Evolutionary conservation across 2,329 filamentous ascomycete species (phyloP).

Genomic region (Ophiostoma sp.): DNA sequence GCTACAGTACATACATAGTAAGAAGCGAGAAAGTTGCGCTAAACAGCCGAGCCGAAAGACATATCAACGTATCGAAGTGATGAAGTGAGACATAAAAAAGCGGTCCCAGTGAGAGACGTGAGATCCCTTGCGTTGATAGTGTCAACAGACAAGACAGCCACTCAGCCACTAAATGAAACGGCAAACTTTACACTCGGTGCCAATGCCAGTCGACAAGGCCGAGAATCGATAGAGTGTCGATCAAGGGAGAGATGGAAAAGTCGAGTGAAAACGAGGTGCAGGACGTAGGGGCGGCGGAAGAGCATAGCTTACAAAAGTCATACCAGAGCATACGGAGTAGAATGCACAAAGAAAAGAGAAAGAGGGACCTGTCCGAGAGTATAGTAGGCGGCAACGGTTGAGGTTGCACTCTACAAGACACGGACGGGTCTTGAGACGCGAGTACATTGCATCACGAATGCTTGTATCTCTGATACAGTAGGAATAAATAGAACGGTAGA

Average conservation of each 20-base stretch:
- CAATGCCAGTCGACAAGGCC: neutral
- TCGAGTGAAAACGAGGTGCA: neutral
- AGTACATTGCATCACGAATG: conserved; percentile 1
- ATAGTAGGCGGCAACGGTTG: neutral
- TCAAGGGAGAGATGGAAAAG: conserved; percentile 3
- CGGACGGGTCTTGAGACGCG: conserved; percentile 3
- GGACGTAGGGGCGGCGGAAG: neutral
- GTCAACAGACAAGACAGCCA: neutral
- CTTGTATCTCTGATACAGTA: neutral
- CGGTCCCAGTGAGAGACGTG: neutral
- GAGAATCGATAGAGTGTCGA: conserved; percentile 4
- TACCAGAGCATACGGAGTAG: neutral
- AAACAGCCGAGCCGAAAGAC: conserved; percentile 1
- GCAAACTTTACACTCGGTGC: neutral
- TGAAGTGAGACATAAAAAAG: conserved; percentile 8
- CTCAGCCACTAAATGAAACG: neutral
- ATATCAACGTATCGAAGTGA: neutral
- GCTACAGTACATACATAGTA: neutral
- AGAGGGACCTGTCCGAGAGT: neutral
- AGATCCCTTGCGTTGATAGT: neutral
- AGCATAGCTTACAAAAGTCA: neutral
- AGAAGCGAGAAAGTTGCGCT: neutral
- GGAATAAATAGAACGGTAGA: neutral
- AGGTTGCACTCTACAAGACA: conserved; percentile 5
- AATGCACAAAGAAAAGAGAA: neutral